Evolutionary conservation across 2,329 filamentous ascomycete genomes (phyloP), one percentile per base, ranked within the genome.

Genomic region (Xylariales sp.): DNA sequence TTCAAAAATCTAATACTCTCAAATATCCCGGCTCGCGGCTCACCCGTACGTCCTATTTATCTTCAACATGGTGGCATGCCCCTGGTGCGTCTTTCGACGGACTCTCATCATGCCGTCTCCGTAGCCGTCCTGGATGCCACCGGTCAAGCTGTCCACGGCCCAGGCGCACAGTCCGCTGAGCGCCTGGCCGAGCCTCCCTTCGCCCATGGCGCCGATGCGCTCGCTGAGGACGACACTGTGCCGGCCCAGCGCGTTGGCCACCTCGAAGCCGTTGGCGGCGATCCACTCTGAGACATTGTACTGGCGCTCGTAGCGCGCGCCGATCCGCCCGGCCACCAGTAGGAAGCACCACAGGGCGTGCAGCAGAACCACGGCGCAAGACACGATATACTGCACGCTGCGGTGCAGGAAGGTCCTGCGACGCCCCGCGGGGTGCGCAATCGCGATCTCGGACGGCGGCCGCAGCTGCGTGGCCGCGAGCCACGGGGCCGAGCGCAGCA

Each of bases 121-220:
- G 69, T 73, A 63, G 5, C 84, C 81, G 48, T 87, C 80, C 49
- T 79, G 78, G 29, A 88, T 64, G 0, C 84, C 85, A 12, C 78
- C 81, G 2, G 78, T 71, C 35, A 88, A 62, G 15, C 79, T 76
- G 44, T 81, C 71, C 2, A 84, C 58, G 50, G 78, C 72, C 77
- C 82, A 88, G 4, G 72, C 55, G 3, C 72, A 69, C 8, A 75
- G 52, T 21, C 76, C 73, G 14, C 72, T 67, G 16, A 85, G 54
- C 4, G 68, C 63, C 43, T 78, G 69, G 0, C 81, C 80, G n/a
- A 85, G 61, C 42, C 70, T 75, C 0, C 83, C 83, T 42, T 85
- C 77, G 16, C 81, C 76, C 60, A 85, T 70, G 30, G 70, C 72
- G 41, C 70, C 71, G 4, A 86, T 62, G 0, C 72, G 68, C 8